Evolutionary conservation across 2,329 filamentous ascomycete species (phyloP).

Genomic region (Penicillium concentricum): DNA sequence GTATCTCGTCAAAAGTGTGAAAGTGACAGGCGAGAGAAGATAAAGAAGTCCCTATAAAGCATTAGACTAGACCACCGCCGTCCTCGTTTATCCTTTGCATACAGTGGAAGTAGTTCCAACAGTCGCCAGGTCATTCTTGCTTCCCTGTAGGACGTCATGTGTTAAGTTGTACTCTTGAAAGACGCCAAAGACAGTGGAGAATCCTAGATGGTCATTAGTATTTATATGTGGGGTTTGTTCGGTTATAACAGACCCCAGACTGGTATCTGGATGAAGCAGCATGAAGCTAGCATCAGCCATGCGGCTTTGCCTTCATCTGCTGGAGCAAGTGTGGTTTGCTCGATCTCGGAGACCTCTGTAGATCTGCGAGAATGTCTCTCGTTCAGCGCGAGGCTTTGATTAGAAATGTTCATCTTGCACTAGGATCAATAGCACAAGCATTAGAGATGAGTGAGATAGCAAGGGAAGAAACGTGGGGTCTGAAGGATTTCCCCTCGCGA

Average conservation of each 20-base stretch:
- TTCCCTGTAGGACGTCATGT: conserved; percentile 35
- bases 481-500: not conserved
- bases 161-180: conserved; percentile 48
- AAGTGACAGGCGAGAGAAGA: conserved; percentile 33
- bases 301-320: conserved; percentile 53
- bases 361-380: not conserved
- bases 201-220: conserved; percentile 17
- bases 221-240: not conserved
- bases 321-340: conserved; percentile 40
- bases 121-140: conserved; percentile 43
- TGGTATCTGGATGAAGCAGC: conserved; percentile 54
- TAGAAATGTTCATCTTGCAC: conserved; percentile 8
- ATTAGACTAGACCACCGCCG: conserved; percentile 4
- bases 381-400: conserved; percentile 1
- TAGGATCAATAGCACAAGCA: not conserved
- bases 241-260: conserved; percentile 50
- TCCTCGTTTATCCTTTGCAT: not conserved
- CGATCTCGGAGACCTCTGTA: conserved; percentile 19
- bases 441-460: not conserved
- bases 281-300: conserved; percentile 52
- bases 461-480: not conserved
- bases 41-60: conserved; percentile 36
- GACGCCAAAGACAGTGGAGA: conserved; percentile 31
- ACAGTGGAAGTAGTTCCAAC: conserved; percentile 47
- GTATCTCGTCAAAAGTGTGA: conserved; percentile 37